Base-by-base conservation (phyloP, 306 rosid species). In the Malus orientalis region DNA sequence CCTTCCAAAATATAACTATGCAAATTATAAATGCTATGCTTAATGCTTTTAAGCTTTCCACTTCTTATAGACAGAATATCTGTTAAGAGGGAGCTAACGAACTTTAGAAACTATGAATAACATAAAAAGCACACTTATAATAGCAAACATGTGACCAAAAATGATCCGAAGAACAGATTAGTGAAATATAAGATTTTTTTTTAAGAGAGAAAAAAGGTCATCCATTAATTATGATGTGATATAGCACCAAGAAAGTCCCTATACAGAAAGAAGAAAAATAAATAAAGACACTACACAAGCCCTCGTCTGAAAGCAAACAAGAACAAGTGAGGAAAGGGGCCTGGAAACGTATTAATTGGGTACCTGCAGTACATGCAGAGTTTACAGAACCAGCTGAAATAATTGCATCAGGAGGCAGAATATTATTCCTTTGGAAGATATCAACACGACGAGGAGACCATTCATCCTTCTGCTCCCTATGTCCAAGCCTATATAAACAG, bases 391-490 rank as follows among this genome's bases (percentile, higher is more conserved):
- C 99, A 42, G 99, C 99, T 57, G 99, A 95, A 76, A 95, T 33
- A 45, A 95, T 67, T 15, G 99, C 93, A 83, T 89, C 77, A 49
- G 97, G 91, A 54, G 99, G 99, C 68, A 95, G 62, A 49, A 85
- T 44, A 75, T 92, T 95, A 69, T 89, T 83, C 84, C 88, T 88
- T 76, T 84, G 92, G 62, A 95, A 95, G 59, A 91, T 63, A 60
- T 95, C 99, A 77, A 95, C 85, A 73, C 92, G 97, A 4, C 99
- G 98, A 74, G 99, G 99, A 71, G 45, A 58, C 91, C 93, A 92
- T 90, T 95, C 98, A 79, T 95, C 99, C 90, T 95, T 95, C 90
- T 95, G 99, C 91, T 95, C 99, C 84, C 97, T 82, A 79, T 95
- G 99, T 40, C 99, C 99, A n/a, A 95, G 91, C 88, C 99, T 95